Percentiles rank a stretch among this genome's conserved stretches.
phyloP scores from a whole-genome alignment of 495 filamentous ascomycete genomes.

The Bathelium albidoporum region DNA sequence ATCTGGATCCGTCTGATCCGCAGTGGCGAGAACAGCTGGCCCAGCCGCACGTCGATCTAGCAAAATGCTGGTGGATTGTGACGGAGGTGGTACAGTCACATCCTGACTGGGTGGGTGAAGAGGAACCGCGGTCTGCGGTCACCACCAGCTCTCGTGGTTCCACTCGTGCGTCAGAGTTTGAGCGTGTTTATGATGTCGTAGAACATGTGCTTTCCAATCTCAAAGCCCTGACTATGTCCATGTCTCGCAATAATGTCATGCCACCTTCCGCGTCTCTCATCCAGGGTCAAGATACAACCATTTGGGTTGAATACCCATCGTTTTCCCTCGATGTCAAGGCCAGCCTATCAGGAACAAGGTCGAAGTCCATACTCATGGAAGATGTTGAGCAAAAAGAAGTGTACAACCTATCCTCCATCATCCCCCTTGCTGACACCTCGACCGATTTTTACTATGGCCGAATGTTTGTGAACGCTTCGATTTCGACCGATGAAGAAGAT shows the following conservation, averaged over 20 bases:
- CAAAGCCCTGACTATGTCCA: conserved; percentile 63
- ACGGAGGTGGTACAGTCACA: conserved; percentile 42
- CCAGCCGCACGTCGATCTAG: conserved; percentile 55
- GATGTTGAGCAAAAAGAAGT: conserved; percentile 43
- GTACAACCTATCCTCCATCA: conserved; percentile 14
- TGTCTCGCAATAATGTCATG: conserved; percentile 69
- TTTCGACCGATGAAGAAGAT: conserved; percentile 58
- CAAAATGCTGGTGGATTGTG: conserved; percentile 74
- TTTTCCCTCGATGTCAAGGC: conserved; percentile 57
- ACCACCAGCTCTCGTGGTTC: conserved; percentile 21
- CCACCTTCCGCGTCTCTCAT: conserved; percentile 48
- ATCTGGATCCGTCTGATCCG: conserved; percentile 34
- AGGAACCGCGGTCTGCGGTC: background rate
- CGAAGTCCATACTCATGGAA: conserved; percentile 38
- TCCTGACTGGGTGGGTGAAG: conserved; percentile 31
- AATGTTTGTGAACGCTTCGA: conserved; percentile 56
- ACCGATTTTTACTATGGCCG: conserved; percentile 63
- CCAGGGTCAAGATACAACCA: conserved; percentile 57
- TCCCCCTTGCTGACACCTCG: conserved; percentile 63
- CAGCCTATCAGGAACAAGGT: conserved; percentile 52
- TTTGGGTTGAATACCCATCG: conserved; percentile 65
- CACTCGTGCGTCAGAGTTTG: conserved; percentile 22
- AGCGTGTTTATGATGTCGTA: background rate
- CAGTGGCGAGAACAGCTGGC: conserved; percentile 23
- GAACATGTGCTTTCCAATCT: conserved; percentile 50